These are phyloP conservation scores for Penicillium nucicola DNA, from an alignment of 495 filamentous ascomycete species.

Conservation along the genomic window DNA sequence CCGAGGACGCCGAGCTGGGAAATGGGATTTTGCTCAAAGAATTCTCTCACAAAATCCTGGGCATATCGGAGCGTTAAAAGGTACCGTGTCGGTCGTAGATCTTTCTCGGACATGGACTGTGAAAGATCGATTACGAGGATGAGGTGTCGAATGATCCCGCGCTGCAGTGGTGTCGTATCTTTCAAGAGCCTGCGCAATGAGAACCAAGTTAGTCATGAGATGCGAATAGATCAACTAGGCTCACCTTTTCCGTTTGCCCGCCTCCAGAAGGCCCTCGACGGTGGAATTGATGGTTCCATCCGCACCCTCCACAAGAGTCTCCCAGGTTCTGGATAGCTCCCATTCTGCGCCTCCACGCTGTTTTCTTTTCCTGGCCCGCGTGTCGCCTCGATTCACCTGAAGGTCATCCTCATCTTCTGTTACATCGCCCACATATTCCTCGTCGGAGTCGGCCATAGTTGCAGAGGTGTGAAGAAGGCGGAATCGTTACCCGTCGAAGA, in stretches of 20 bases:
- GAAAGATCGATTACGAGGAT: conserved; percentile 91
- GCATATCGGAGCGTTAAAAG: conserved; percentile 80
- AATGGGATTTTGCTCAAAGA: conserved; percentile 99
- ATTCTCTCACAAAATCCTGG: conserved; percentile 84
- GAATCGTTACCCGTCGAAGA: conserved; percentile 33
- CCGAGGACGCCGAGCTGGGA: conserved; percentile 88
- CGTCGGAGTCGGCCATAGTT: conserved; percentile 61
- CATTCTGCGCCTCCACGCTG: conserved; percentile 57
- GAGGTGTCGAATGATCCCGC: conserved; percentile 93
- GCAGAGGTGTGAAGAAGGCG: neutral
- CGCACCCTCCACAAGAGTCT: conserved; percentile 66
- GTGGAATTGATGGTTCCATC: conserved; percentile 71
- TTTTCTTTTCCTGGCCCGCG: conserved; percentile 44
- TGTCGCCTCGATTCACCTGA: conserved; percentile 45
- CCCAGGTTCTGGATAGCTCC: conserved; percentile 58
- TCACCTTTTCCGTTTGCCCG: conserved; percentile 73
- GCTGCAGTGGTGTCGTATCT: conserved; percentile 91
- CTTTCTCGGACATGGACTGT: conserved; percentile 92
- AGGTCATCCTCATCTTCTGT: conserved; percentile 84
- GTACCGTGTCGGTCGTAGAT: conserved; percentile 83
- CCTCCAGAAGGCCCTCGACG: conserved; percentile 66
- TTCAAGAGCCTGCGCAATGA: conserved; percentile 62
- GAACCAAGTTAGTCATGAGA: neutral
- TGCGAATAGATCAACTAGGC: neutral
- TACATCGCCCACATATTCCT: conserved; percentile 73